Conservation (phyloP, 176 grass and related monocot species). For the Elaeis guineensis region DNA sequence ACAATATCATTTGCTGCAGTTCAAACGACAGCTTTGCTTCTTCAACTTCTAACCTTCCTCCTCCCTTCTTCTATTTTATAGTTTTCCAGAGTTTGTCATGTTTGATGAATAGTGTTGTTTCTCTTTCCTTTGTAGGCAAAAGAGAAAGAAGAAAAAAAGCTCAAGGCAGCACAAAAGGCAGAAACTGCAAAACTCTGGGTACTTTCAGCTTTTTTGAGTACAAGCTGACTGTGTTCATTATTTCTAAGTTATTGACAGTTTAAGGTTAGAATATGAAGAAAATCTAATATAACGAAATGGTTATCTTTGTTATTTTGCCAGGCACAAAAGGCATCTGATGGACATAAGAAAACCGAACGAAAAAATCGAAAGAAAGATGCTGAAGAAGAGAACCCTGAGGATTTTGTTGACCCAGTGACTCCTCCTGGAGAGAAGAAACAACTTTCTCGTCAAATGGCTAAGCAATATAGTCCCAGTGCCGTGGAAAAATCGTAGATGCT, state of each 20-base stretch:
- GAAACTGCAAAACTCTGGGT: slow-evolving; percentile 44
- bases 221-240: not conserved
- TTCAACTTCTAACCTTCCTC: not conserved
- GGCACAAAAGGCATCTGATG: slow-evolving; percentile 45
- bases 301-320: slow-evolving; percentile 17
- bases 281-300: not conserved
- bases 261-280: too few species aligned
- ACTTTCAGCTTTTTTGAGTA: not conserved
- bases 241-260: not conserved
- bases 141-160: slow-evolving; percentile 60
- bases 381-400: slow-evolving; percentile 43
- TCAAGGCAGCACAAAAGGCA: slow-evolving; percentile 50
- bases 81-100: not conserved
- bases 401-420: slow-evolving; percentile 48
- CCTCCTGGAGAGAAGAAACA: slow-evolving; percentile 47
- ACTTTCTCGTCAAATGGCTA: slow-evolving; percentile 59
- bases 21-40: too few species aligned
- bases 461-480: slow-evolving; percentile 53
- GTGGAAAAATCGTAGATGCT: slow-evolving; percentile 61
- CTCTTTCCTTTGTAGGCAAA: slow-evolving; percentile 35
- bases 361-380: slow-evolving; percentile 44
- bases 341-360: slow-evolving; percentile 45
- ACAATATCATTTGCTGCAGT: too few species aligned
- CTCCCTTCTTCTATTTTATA: not conserved
- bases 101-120: not conserved